These are phyloP conservation scores for Lentinula sp. DNA, from an alignment of 768 basidiomycete genomes.

Conservation along the genomic window DNA sequence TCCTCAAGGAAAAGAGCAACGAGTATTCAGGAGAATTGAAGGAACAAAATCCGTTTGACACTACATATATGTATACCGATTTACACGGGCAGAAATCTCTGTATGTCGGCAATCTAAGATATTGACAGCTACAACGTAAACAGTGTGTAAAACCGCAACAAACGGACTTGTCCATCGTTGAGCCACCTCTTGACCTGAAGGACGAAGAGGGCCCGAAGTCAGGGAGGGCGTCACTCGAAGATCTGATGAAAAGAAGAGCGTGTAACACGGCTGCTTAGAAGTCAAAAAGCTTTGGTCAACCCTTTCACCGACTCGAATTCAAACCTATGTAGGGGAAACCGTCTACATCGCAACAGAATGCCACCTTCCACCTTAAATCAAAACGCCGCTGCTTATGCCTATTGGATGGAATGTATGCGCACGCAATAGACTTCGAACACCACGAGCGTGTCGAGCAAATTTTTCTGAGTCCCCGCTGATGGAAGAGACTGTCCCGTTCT, in stretches of 20 bases:
- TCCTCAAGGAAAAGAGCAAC: background rate
- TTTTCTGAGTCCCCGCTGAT: constrained; percentile 44
- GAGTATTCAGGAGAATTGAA: background rate
- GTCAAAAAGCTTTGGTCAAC: too few relatives aligned
- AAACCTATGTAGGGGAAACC: too few relatives aligned
- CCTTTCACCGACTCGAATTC: too few relatives aligned
- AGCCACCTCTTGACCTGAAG: too few relatives aligned
- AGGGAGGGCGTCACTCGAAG: background rate
- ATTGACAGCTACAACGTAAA: too few relatives aligned
- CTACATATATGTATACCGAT: background rate
- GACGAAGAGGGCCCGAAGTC: too few relatives aligned
- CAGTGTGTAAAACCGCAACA: background rate
- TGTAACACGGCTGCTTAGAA: too few relatives aligned
- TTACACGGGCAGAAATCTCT: background rate
- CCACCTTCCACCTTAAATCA: too few relatives aligned
- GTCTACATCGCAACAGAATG: too few relatives aligned
- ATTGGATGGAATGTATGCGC: too few relatives aligned
- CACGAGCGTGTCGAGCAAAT: constrained; percentile 28
- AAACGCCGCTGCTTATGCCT: too few relatives aligned
- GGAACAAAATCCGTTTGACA: background rate
- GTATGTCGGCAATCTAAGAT: background rate
- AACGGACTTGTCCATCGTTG: background rate
- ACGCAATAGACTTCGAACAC: constrained; percentile 23
- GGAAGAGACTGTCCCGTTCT: constrained; percentile 6
- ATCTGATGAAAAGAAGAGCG: too few relatives aligned